Percentiles rank a stretch among this genome's conserved stretches.
Evolutionary conservation across 371 early-diverging fungal species (phyloP).

Genomic region (Rhizopus microsporus): DNA sequence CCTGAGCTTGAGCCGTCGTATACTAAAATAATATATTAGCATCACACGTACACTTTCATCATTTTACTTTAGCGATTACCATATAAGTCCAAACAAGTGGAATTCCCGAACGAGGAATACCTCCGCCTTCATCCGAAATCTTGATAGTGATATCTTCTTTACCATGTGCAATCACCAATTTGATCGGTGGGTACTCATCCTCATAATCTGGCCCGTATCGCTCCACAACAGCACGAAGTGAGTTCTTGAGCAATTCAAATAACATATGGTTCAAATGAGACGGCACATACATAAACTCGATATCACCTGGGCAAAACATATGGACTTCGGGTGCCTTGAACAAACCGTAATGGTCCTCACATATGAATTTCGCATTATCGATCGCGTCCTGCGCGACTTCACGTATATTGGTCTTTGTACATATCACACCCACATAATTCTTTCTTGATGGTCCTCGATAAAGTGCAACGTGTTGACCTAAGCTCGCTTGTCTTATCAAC

Average conservation of each 20-base stretch:
- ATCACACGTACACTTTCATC: neutral
- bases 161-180: slow-evolving; percentile 91
- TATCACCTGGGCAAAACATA: slow-evolving; percentile 79
- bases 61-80: slow-evolving; percentile 35
- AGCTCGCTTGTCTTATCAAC: slow-evolving; percentile 21
- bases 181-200: slow-evolving; percentile 90
- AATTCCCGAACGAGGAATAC: slow-evolving; percentile 88
- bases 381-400: slow-evolving; percentile 86
- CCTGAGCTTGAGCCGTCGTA: slow-evolving; percentile 92
- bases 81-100: slow-evolving; percentile 96
- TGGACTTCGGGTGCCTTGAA: slow-evolving; percentile 83
- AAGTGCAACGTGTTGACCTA: slow-evolving; percentile 78
- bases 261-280: slow-evolving; percentile 95
- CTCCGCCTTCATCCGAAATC: slow-evolving; percentile 95
- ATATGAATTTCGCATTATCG: slow-evolving; percentile 89
- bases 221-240: slow-evolving; percentile 94
- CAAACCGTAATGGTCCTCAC: slow-evolving; percentile 90
- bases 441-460: slow-evolving; percentile 59
- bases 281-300: slow-evolving; percentile 96
- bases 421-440: slow-evolving; percentile 95
- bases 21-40: slow-evolving; percentile 48
- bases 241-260: slow-evolving; percentile 97
- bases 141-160: slow-evolving; percentile 97
- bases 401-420: slow-evolving; percentile 83
- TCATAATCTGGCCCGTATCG: slow-evolving; percentile 80